phyloP scores from a whole-genome alignment of 768 basidiomycete species.

The Leucocoprinus sp. region DNA sequence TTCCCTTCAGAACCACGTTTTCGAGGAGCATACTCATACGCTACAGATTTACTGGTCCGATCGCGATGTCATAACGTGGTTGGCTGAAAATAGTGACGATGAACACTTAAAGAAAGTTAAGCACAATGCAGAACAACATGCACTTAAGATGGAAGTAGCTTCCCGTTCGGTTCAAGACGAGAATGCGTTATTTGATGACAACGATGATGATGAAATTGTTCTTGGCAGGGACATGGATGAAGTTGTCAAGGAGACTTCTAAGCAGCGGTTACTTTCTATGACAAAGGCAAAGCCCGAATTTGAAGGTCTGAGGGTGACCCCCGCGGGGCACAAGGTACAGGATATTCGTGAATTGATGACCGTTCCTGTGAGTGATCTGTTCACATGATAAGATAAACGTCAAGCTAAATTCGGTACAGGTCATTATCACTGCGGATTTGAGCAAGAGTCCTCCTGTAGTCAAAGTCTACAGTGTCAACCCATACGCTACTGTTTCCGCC shows the following conservation, averaged over 20 bases:
- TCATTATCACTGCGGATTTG: constrained; percentile 90
- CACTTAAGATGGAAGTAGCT: constrained; percentile 84
- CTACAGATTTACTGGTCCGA: constrained; percentile 96
- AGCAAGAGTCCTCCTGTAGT: constrained; percentile 96
- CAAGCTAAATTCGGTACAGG: constrained; percentile 34
- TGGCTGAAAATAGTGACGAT: constrained; percentile 93
- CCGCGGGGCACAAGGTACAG: constrained; percentile 88
- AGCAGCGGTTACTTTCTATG: constrained; percentile 71
- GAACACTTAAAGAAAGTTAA: constrained; percentile 94
- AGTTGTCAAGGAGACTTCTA: constrained; percentile 45
- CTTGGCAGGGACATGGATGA: constrained; percentile 47
- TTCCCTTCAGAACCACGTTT: constrained; percentile 72
- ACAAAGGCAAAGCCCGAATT: constrained; percentile 72
- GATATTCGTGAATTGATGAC: constrained; percentile 91
- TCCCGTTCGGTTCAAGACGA: constrained; percentile 84
- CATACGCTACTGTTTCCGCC: constrained; percentile 68
- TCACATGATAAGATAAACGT: constrained; percentile 1
- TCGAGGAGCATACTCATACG: constrained; percentile 89
- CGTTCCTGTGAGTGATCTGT: constrained; percentile 61
- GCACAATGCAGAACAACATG: constrained; percentile 85
- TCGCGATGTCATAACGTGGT: constrained; percentile 89
- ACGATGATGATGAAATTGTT: constrained; percentile 76
- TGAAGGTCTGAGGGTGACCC: constrained; percentile 68
- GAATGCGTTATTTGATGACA: constrained; percentile 80
- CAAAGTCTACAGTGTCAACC: constrained; percentile 95